These are phyloP conservation scores for Shiraia bambusicola DNA, from an alignment of 2,329 filamentous ascomycete species.

Conservation along the genomic window DNA sequence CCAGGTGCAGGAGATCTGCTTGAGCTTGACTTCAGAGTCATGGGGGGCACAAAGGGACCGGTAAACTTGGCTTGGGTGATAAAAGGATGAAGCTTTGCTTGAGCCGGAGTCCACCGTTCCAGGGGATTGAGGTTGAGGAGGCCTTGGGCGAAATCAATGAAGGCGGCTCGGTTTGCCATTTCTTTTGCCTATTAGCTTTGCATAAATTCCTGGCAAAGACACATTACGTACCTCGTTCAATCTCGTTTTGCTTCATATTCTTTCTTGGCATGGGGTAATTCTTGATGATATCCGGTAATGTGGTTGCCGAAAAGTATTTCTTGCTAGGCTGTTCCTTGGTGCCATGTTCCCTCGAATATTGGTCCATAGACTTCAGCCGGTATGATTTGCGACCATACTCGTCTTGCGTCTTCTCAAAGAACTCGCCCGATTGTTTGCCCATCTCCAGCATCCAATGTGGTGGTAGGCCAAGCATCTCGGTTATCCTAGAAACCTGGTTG, in stretches of 20 bases:
- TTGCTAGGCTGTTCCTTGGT: slow-evolving; percentile 99
- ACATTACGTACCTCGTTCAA: slow-evolving; percentile 77
- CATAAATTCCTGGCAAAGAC: neutral
- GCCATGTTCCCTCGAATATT: slow-evolving; percentile 92
- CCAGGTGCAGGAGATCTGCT: slow-evolving; percentile 87
- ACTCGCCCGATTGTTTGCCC: slow-evolving; percentile 95
- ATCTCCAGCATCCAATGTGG: slow-evolving; percentile 99
- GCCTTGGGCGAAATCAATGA: slow-evolving; percentile 96
- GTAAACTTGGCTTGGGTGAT: slow-evolving; percentile 98
- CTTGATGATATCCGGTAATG: slow-evolving; percentile 94
- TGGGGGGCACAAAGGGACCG: slow-evolving; percentile 91
- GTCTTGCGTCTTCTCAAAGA: slow-evolving; percentile 90
- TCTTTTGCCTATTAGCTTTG: slow-evolving; percentile 57
- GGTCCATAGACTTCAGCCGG: slow-evolving; percentile 94
- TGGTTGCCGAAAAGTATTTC: slow-evolving; percentile 96
- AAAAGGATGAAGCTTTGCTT: slow-evolving; percentile 95
- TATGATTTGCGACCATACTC: slow-evolving; percentile 92
- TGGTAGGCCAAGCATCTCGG: slow-evolving; percentile 95
- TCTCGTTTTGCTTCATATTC: slow-evolving; percentile 97
- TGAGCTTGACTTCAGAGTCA: slow-evolving; percentile 89
- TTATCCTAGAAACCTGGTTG: slow-evolving; percentile 95
- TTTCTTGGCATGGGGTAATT: slow-evolving; percentile 98
- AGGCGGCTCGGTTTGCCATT: slow-evolving; percentile 96
- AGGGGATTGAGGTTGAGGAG: slow-evolving; percentile 92
- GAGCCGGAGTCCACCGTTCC: slow-evolving; percentile 95